Evolutionary conservation across 345 rosid species (phyloP), one percentile per base, ranked within the genome.

Genomic region (Noccaea caerulescens): DNA sequence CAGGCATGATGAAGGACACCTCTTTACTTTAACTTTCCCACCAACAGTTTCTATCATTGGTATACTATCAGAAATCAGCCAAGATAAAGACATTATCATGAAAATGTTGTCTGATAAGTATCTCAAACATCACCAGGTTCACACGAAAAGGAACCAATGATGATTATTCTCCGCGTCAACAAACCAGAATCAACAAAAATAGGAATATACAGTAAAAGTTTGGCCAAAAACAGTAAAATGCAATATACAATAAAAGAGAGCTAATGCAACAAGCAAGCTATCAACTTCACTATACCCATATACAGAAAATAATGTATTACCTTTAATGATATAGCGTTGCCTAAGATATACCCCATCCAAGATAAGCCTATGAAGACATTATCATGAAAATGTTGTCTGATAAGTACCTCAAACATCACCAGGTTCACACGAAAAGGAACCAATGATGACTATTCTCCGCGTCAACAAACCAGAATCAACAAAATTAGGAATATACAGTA

Each of bases 41-140:
- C 65, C 70, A 68, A 75, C 58, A 75, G 54, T 62, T 38, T 73
- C 46, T 33, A 41, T 8, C 47, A 42, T 59, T 51, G 68, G 78
- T 56, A 58, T 59, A 74, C 68, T 67, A 59, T 50, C 55, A 51
- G 63, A 20, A 74, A 25, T 51, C 54, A 55, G 59, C 64, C 74
- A 68, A 69, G 52, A 62, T 23, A 53, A 30, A 62, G 5, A 69
- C 49, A 46, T 62, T 75, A 30, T 68, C 58, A 68, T 14, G 43
- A 45, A 68, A 61, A 16, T 18, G 38, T 43, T 60, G 30, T 11
- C 33, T 61, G 69, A 75, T 27, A 68, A 60, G 50, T 68, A 63
- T 46, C 41, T 36, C 55, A 11, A 68, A 37, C 37, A 14, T 44
- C 69, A 50, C 39, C 14, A 59, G 25, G 46, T 53, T 68, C 58